Percentiles rank a stretch among this genome's conserved stretches.
These are phyloP conservation scores for Lentinula detonsa DNA, from an alignment of 768 basidiomycete species.

Conservation along the genomic window DNA sequence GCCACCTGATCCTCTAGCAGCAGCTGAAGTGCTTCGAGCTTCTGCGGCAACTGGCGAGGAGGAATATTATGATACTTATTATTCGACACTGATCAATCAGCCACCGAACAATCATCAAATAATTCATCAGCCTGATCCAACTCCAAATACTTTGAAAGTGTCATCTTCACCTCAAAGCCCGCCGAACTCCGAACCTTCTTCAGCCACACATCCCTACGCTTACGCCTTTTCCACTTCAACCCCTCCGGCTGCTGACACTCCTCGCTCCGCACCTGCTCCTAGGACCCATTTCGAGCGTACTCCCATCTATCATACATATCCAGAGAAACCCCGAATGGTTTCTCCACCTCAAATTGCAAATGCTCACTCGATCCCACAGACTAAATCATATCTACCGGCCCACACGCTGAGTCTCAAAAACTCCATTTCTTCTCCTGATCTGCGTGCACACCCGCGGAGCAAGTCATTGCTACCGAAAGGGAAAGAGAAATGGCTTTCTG, in stretches of 20 bases:
- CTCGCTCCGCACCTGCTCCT: constrained; percentile 5
- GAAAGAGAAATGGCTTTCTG: constrained; percentile 62
- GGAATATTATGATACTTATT: constrained; percentile 49
- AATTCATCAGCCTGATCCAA: constrained; percentile 10
- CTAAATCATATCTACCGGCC: background rate
- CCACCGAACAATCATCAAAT: constrained; percentile 2
- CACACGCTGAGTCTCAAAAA: constrained; percentile 32
- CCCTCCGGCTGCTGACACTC: background rate
- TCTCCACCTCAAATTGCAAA: background rate
- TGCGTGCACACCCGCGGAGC: constrained; percentile 25
- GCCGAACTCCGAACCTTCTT: constrained; percentile 17
- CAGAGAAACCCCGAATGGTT: background rate
- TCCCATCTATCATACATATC: background rate
- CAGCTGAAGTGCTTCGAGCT: constrained; percentile 4
- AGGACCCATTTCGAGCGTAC: constrained; percentile 1
- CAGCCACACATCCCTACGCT: constrained; percentile 46
- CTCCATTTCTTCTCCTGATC: constrained; percentile 63
- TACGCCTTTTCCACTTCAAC: constrained; percentile 26
- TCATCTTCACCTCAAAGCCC: constrained; percentile 14
- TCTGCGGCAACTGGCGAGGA: constrained; percentile 25
- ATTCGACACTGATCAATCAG: constrained; percentile 25
- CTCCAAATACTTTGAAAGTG: constrained; percentile 11
- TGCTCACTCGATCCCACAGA: background rate
- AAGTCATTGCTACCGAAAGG: constrained; percentile 28
- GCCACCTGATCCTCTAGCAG: constrained; percentile 2